Conservation (phyloP, 2,329 filamentous ascomycete species). For the Cyclaneusma minus region DNA sequence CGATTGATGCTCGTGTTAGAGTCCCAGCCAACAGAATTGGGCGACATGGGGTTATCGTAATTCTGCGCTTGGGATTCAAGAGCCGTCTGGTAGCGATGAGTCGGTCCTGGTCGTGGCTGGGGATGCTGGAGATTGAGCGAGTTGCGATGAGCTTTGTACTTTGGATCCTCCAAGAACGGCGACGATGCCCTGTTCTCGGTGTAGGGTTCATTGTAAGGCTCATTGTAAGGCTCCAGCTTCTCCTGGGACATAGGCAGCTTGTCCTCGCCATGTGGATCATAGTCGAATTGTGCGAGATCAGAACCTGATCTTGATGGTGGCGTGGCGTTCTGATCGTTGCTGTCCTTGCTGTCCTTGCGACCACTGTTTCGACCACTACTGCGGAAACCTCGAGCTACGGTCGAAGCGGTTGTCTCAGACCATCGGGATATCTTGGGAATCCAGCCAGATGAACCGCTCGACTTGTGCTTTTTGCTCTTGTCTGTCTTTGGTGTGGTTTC, state of each 20-base stretch:
- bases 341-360: conserved; percentile 40
- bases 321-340: conserved; percentile 32
- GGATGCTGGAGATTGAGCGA: conserved; percentile 68
- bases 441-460: conserved; percentile 59
- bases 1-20: conserved; percentile 43
- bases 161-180: conserved; percentile 44
- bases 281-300: conserved; percentile 53
- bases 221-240: conserved; percentile 37
- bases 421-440: conserved; percentile 92
- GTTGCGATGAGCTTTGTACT: conserved; percentile 70
- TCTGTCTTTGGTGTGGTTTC: conserved; percentile 67
- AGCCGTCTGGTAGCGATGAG: conserved; percentile 56
- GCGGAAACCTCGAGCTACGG: conserved; percentile 63
- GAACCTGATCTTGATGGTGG: conserved; percentile 63
- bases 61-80: conserved; percentile 59
- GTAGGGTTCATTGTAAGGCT: conserved; percentile 20
- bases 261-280: conserved; percentile 44
- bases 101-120: conserved; percentile 59
- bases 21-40: conserved; percentile 45
- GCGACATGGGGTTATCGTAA: conserved; percentile 43
- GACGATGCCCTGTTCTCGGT: not conserved
- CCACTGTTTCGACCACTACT: conserved; percentile 39
- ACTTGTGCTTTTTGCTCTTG: conserved; percentile 79
- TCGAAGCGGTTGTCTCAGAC: conserved; percentile 92
- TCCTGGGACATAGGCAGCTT: conserved; percentile 33